Percentiles rank a stretch among this genome's conserved stretches.
These are phyloP conservation scores for Agastache rugosa DNA, from an alignment of 257 asterid genomes.

Conservation along the genomic window DNA sequence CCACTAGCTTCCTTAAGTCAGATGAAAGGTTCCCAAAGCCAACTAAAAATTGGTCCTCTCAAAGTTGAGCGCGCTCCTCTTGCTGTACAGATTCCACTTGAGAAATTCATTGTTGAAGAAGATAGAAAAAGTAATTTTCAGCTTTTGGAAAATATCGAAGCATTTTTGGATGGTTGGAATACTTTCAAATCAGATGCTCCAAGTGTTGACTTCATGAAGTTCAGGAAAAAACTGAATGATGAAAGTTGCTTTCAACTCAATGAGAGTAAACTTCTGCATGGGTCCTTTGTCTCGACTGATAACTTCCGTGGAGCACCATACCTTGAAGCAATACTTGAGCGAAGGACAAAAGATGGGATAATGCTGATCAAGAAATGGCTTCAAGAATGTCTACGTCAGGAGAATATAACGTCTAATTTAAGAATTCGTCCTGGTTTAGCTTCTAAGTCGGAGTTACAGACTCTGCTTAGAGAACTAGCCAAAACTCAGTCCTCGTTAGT, in stretches of 20 bases:
- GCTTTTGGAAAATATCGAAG: conserved; percentile 74
- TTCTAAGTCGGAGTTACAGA: conserved; percentile 69
- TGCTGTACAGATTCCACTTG: conserved; percentile 76
- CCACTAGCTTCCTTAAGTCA: conserved; percentile 54
- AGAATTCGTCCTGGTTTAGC: conserved; percentile 74
- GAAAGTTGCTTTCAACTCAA: conserved; percentile 43
- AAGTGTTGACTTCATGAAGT: conserved; percentile 55
- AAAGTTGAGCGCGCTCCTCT: conserved; percentile 76
- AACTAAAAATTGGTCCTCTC: conserved; percentile 52
- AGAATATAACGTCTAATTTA: conserved; percentile 58
- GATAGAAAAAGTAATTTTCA: conserved; percentile 51
- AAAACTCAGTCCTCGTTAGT: conserved; percentile 63
- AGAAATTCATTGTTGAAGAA: conserved; percentile 53
- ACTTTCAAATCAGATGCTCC: conserved; percentile 53
- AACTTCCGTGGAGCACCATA: conserved; percentile 82
- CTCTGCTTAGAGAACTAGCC: conserved; percentile 71
- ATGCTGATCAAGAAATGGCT: conserved; percentile 94
- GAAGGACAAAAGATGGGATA: conserved; percentile 82
- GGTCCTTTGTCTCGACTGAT: conserved; percentile 84
- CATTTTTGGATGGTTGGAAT: conserved; percentile 89
- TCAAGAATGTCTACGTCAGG: conserved; percentile 79
- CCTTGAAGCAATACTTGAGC: conserved; percentile 83
- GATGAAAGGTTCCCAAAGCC: conserved; percentile 63
- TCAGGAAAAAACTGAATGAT: conserved; percentile 55
- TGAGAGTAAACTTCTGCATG: conserved; percentile 57